phyloP scores from a whole-genome alignment of 768 basidiomycete species.

The Boletus patriciae region DNA sequence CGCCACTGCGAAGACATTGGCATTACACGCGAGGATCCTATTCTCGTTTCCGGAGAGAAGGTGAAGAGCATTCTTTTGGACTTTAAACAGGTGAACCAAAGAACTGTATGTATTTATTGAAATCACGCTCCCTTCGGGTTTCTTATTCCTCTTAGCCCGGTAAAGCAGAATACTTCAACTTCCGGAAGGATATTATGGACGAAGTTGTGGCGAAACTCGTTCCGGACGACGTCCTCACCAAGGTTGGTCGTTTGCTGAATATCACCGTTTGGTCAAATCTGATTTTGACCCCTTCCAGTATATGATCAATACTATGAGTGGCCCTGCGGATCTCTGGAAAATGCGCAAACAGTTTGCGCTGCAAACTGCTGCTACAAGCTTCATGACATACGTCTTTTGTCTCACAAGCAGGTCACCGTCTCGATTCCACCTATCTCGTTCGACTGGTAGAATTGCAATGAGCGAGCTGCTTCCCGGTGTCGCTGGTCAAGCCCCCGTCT shows the following conservation, averaged over 20 bases:
- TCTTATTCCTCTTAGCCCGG: conserved; percentile 42
- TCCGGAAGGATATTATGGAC: conserved; percentile 84
- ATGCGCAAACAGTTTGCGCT: conserved; percentile 96
- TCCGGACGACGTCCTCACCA: conserved; percentile 82
- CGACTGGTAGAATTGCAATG: conserved; percentile 89
- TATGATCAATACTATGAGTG: conserved; percentile 83
- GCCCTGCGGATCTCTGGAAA: conserved; percentile 86
- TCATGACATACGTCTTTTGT: conserved; percentile 88
- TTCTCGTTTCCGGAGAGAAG: conserved; percentile 83
- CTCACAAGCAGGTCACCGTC: conserved; percentile 80
- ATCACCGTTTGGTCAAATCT: neutral
- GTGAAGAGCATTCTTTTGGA: conserved; percentile 67
- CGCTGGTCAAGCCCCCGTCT: conserved; percentile 52
- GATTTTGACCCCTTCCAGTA: conserved; percentile 53
- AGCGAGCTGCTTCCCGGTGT: conserved; percentile 84
- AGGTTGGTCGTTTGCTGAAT: conserved; percentile 46
- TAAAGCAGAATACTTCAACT: conserved; percentile 63
- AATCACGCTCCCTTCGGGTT: neutral
- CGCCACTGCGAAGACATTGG: conserved; percentile 75
- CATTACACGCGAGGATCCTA: conserved; percentile 83
- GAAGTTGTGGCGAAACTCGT: conserved; percentile 86
- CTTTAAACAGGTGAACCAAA: conserved; percentile 47
- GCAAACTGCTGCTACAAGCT: conserved; percentile 84
- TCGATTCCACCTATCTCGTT: conserved; percentile 86
- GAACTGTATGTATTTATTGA: conserved; percentile 34